Evolutionary conservation across 495 filamentous ascomycete species (phyloP), one percentile per base, ranked within the genome.

Genomic region (Daldinia decipiens): DNA sequence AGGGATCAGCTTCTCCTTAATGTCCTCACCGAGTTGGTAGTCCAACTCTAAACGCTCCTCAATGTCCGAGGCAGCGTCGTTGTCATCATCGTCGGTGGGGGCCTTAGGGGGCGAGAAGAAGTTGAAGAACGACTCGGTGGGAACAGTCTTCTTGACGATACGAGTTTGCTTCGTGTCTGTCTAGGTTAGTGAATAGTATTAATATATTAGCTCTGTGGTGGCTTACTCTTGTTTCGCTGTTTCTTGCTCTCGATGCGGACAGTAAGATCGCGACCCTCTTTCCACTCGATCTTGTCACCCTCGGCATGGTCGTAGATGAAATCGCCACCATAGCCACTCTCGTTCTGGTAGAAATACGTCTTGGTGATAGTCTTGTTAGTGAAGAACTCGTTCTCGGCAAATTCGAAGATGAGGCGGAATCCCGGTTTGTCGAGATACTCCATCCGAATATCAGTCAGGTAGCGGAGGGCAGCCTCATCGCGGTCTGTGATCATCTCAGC

Each of bases 251-350:
- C 95, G 56, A 98, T 83, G 71, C 92, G 89, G 58, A 98, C 91
- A 43, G 95, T 99, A 68, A 98, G 86, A 76, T 99, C 95, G 79
- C 97, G 91, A 71, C 90, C 91, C 17, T 87, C 78, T 84, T 97
- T 98, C 95, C 95, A 99, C 74, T 97, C 90, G 77, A 99, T 97
- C 86, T 95, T 95, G 78, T 97, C 91, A 60, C 96, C 95, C 79
- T 98, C 94, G 67, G 95, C 95, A 78, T 98, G 96, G 79, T 99
- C 95, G 79, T 99, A 99, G 81, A 99, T 98, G 84, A 98, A 99
- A 79, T 99, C 95, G 69, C 95, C 95, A 73, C 93, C 94, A 74
- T 98, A 98, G 45, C 95, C 95, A 77, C 89, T 98, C 88, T 99
- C 96, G 77, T 96, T 95, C 83, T 97, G 97, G 85, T 99, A 99